Evolutionary conservation across 2,329 filamentous ascomycete genomes (phyloP), one percentile per base, ranked within the genome.

Genomic region (Penicillium occitanis): DNA sequence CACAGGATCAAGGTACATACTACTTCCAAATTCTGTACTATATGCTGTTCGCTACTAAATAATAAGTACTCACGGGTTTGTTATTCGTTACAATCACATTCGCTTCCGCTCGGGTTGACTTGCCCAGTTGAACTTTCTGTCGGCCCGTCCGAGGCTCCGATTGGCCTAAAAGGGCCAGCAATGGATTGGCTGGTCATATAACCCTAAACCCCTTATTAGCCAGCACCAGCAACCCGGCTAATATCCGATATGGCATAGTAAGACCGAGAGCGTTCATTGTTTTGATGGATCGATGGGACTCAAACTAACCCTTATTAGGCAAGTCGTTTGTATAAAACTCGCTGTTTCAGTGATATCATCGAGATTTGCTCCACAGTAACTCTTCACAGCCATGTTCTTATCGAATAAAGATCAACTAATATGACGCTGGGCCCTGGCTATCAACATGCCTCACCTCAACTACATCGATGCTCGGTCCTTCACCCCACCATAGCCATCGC

Each of bases 261-360:
- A 4, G 30, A 57, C 7, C 7, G n/a, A 57, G 25, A 57, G 53
- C 19, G 53, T 37, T 37, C 33, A 22, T 33, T 25, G 25, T 25
- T 40, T 8, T n/a, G 2, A 40, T 57, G 53, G 33, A 57, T 57
- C 53, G 53, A 57, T 25, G 53, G 33, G 53, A 35, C 10, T 37
- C 30, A 22, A 44, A 25, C 48, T 44, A 30, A 17, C 7, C 35
- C 35, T 28, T 10, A 25, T 46, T 55, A 64, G 37, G 51, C 48
- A 44, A 33, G 37, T 58, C 62, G 42, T 28, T 64, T 64, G 55
- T 25, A 58, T 44, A 11, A 13, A 33, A 59, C 13, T 44, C 55
- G 14, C 37, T 28, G 5, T 22, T n/a, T 28, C 25, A 8, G 22
- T 60, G 35, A 60, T 59, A 59, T 60, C 57, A 60, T 60, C 14